A percentile compares a stretch with the other conserved stretches of the same genome.
Conservation (phyloP, 2,329 filamentous ascomycete species). For the Sclerotinia nivalis region DNA sequence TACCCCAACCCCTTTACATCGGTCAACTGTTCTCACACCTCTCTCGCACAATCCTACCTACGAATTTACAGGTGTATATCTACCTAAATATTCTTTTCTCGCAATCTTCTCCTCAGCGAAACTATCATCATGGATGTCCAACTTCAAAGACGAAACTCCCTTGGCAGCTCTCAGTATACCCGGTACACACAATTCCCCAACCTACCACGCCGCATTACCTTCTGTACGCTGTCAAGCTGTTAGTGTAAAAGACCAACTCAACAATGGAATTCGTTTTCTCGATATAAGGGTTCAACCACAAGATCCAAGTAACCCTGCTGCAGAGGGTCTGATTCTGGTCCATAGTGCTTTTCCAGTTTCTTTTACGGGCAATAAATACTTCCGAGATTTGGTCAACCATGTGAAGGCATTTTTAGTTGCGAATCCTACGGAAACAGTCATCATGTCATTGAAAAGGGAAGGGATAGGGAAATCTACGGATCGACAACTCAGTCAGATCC, state of each 20-base stretch:
- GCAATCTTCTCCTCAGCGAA: conserved; percentile 70
- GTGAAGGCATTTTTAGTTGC: conserved; percentile 73
- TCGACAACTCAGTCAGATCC: conserved; percentile 71
- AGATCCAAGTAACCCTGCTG: conserved; percentile 55
- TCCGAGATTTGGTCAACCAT: conserved; percentile 69
- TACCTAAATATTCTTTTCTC: conserved; percentile 56
- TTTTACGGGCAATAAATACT: conserved; percentile 76
- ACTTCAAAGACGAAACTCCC: conserved; percentile 69
- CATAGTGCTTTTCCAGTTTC: conserved; percentile 89
- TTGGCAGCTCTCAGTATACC: conserved; percentile 85
- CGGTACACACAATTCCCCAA: conserved; percentile 93
- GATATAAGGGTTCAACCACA: conserved; percentile 80
- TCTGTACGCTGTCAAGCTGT: conserved; percentile 93
- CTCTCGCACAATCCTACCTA: conserved; percentile 53
- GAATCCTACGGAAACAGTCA: conserved; percentile 78
- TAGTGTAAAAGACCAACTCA: conserved; percentile 72
- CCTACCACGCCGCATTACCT: conserved; percentile 79
- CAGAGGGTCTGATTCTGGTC: conserved; percentile 75
- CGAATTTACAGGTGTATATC: conserved; percentile 67
- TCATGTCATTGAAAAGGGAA: conserved; percentile 89
- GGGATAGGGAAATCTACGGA: conserved; percentile 80
- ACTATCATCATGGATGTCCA: conserved; percentile 77
- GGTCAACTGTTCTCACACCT: conserved; percentile 61
- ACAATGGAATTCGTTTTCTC: conserved; percentile 90
- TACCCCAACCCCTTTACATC: conserved; percentile 61